Evolutionary conservation across 2,329 filamentous ascomycete genomes (phyloP), one percentile per base, ranked within the genome.

Genomic region (Colletotrichum eleusines): DNA sequence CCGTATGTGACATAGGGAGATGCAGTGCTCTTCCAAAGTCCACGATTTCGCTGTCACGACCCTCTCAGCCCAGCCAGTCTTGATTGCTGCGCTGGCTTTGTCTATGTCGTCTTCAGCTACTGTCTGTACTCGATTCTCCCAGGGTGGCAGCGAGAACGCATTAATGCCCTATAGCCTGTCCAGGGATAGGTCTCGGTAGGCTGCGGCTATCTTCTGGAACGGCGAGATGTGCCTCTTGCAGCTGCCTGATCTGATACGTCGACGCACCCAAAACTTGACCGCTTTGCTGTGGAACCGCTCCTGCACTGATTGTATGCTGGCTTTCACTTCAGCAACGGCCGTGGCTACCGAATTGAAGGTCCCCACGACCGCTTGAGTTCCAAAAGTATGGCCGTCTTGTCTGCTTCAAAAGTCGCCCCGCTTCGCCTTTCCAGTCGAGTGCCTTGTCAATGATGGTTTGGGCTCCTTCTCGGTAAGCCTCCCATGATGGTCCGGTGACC

Each of bases 321-420:
- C 72, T 51, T 73, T 69, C 12, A 51, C 72, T 50, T 72, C 40
- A 5, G 54, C 50, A 1, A 73, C 55, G 5, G 28, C 58, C 1
- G 50, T 70, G 35, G 61, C 66, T 6, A 71, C 40, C 3, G 63
- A 58, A 1, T 46, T 51, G 38, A 72, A 72, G 6, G 57, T 62
- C 33, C 69, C 57, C 0, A 65, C 48, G 31, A 73, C 57, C 2
- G 65, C 54, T 33, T 72, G 4, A n/a, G 59, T 18, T n/a, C 28
- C 23, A 12, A 48, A n/a, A n/a, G n/a, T n/a, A n/a, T n/a, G n/a
- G n/a, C n/a, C n/a, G n/a, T n/a, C n/a, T n/a, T n/a, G n/a, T n/a
- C n/a, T n/a, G n/a, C n/a, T n/a, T n/a, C n/a, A n/a, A n/a, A n/a
- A n/a, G n/a, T n/a, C n/a, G 44, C 44, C 2, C 44, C 44, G 44